Evolutionary conservation across 345 rosid genomes (phyloP), one percentile per base, ranked within the genome.

Genomic region (Noccaea bulbosa): DNA sequence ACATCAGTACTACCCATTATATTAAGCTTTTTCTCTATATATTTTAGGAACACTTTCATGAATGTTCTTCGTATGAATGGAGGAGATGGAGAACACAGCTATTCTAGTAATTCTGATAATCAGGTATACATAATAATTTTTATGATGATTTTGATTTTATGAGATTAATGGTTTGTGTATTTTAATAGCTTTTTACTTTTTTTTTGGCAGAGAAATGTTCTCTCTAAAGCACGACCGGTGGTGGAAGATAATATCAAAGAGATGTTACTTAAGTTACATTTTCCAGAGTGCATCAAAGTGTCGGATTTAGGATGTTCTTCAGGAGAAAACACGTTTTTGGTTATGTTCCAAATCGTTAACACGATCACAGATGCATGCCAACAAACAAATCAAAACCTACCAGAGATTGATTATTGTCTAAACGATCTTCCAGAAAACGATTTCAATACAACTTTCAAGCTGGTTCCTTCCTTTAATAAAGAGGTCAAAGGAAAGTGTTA

Each of bases 221-320:
- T 63, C 37, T 2, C 14, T 34, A 46, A 32, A 16, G 5, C 55
- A n/a, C 35, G 8, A 45, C 54, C 37, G 12, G 7, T 63, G 2
- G 24, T 45, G 44, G 32, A 44, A 32, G 41, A 63, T 32, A 63
- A 16, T 11, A 11, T 35, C 3, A 48, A 14, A 61, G 64, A 54
- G 4, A 17, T 27, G 35, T 4, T 17, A 20, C 11, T 32, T 11
- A 8, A 38, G 12, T 14, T 61, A 2, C 4, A 15, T 22, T 38
- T 69, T 27, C 64, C 78, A 0, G 2, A 8, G 4, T 11, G 43
- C 48, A 56, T 76, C 17, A 50, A 70, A 8, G 51, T 73, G 9
- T 74, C 78, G 1, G 85, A 82, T 39, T 52, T 82, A 20, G 85
- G 83, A 22, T 82, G 85, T 32, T 70, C 83, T 47, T 77, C 85